phyloP scores from a whole-genome alignment of 768 basidiomycete species.

The Filobasidium wieringae region DNA sequence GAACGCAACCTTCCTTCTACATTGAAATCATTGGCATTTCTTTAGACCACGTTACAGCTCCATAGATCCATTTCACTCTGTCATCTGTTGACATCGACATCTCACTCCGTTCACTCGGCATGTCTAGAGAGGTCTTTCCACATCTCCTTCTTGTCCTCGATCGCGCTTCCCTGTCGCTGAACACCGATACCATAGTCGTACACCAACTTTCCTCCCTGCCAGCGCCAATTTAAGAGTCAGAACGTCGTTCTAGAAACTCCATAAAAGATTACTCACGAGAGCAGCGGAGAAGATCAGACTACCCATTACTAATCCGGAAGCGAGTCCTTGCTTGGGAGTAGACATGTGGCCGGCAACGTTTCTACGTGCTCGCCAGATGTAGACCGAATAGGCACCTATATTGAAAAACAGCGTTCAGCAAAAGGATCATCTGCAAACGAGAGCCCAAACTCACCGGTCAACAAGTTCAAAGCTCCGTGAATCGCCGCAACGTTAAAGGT shows the following conservation, averaged over 20 bases:
- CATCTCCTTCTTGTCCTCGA: slow-evolving; percentile 27
- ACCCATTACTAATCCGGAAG: slow-evolving; percentile 26
- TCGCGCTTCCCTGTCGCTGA: slow-evolving; percentile 32
- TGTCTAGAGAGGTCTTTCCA: slow-evolving; percentile 15
- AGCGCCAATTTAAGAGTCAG: neutral
- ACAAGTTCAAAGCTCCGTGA: slow-evolving; percentile 9
- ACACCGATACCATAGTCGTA: slow-evolving; percentile 38
- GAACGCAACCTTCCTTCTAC: too few species aligned
- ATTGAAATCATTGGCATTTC: too few species aligned
- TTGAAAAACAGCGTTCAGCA: neutral
- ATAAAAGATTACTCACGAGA: neutral
- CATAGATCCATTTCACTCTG: too few species aligned
- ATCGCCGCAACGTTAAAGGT: slow-evolving; percentile 19
- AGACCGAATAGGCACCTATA: slow-evolving; percentile 7
- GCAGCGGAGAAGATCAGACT: neutral
- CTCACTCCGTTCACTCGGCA: neutral
- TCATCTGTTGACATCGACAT: too few species aligned
- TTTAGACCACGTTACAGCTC: too few species aligned
- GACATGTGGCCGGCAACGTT: slow-evolving; percentile 9
- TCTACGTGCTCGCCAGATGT: slow-evolving; percentile 2
- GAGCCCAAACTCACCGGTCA: slow-evolving; percentile 1
- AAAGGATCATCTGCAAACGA: neutral
- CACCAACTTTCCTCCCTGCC: slow-evolving; percentile 22
- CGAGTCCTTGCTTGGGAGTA: slow-evolving; percentile 12
- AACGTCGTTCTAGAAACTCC: too few species aligned